Base-by-base conservation (phyloP, 2,329 filamentous ascomycete genomes). In the Fusarium pseudoanthophilum region DNA sequence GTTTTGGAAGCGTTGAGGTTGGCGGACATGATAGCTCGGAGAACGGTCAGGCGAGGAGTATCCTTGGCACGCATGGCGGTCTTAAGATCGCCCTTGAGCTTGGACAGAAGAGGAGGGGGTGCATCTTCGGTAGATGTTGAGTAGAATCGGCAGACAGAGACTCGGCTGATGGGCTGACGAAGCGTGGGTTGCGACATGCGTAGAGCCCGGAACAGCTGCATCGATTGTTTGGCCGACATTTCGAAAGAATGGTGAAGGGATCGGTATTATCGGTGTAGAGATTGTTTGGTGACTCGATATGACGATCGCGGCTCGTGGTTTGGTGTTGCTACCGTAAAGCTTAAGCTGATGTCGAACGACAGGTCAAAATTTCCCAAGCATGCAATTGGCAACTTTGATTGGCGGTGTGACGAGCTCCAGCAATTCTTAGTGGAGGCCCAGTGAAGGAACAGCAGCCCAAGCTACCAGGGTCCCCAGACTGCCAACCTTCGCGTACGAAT, bases 1-100 rank as follows among this genome's bases (percentile, higher is more conserved):
- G 92, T 94, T 83, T 95, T 95, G 80, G 90, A 92, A 39, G 92
- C 91, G 82, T 95, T 95, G 75, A 91, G 90, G 69, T 92, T 90
- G 71, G 92, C 88, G 37, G 92, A 86, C 72, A 95, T 87, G 70
- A 95, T 84, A 45, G 87, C 82, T 74, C 93, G 92, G 55, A 95
- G 87, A 42, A 93, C 92, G 43, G 88, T 84, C 32, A 95, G 88
- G 5, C 92, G 90, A 32, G 89, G 84, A 32, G 85, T 82, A 78
- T 92, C 90, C 81, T 91, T 92, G 75, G 86, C 85, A 66, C 87
- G 87, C 90, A 92, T 92, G 55, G 91, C 90, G 15, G 85, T 82
- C 83, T 92, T 92, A 70, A 92, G 84, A 75, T 92, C 90, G 72
- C 80, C 82, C 78, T 89, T 89, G 77, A 91, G 83, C 81, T 86